phyloP scores from a whole-genome alignment of 2,329 filamentous ascomycete genomes.

The Trichoderma endophyticum region DNA sequence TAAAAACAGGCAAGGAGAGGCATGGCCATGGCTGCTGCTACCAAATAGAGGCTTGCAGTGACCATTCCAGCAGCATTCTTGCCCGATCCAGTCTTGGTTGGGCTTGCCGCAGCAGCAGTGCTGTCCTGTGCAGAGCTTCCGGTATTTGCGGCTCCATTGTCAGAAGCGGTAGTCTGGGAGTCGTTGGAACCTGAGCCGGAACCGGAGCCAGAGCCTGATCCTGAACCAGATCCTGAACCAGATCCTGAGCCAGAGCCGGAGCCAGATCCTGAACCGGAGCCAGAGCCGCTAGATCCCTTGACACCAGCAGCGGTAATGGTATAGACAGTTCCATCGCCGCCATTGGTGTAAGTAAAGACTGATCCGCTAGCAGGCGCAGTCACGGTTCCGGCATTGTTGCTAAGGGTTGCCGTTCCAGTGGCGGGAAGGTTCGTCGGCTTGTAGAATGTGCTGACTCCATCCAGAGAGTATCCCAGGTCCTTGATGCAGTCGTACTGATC shows the following conservation, averaged over 20 bases:
- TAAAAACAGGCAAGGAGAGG: not conserved
- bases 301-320: slow-evolving; percentile 34
- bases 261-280: not conserved
- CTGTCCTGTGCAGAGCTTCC: not conserved
- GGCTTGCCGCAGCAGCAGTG: not conserved
- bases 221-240: not conserved
- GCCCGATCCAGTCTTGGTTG: not conserved
- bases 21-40: not conserved
- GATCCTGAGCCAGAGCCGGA: not conserved
- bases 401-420: slow-evolving; percentile 32
- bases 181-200: not conserved
- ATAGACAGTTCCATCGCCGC: slow-evolving; percentile 28
- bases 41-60: not conserved
- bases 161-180: not conserved
- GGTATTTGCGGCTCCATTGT: not conserved
- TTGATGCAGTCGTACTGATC: slow-evolving; percentile 25
- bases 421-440: slow-evolving; percentile 24
- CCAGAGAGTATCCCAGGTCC: slow-evolving; percentile 24
- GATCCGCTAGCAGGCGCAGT: slow-evolving; percentile 34
- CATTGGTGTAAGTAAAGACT: slow-evolving; percentile 35
- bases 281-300: not conserved
- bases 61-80: not conserved
- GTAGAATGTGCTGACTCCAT: slow-evolving; percentile 24
- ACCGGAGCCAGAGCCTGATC: not conserved
- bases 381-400: slow-evolving; percentile 30